phyloP scores from a whole-genome alignment of 805 yeast species.

The Groenewaldozyma tartarivorans region DNA sequence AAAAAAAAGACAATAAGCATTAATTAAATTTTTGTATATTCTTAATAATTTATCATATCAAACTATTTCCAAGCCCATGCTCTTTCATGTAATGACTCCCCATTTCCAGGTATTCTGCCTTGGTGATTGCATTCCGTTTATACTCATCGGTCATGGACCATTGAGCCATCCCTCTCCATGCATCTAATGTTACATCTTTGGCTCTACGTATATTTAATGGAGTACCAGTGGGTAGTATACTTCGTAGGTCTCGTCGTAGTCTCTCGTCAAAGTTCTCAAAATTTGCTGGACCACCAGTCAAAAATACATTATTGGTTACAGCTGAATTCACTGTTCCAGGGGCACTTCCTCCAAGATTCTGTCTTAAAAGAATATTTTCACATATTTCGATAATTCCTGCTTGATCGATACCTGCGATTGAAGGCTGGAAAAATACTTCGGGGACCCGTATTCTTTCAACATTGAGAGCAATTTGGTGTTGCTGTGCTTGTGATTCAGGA shows the following conservation, averaged over 20 bases:
- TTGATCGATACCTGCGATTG: conserved; percentile 90
- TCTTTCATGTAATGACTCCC: conserved; percentile 87
- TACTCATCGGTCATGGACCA: conserved; percentile 51
- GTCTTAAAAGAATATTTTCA: conserved; percentile 52
- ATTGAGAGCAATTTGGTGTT: conserved; percentile 84
- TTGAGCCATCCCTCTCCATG: conserved; percentile 92
- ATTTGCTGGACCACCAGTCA: conserved; percentile 78
- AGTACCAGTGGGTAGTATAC: conserved; percentile 60
- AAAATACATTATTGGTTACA: conserved; percentile 50
- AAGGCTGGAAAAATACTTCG: conserved; percentile 85
- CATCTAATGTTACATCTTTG: conserved; percentile 59
- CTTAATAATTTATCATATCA: no score
- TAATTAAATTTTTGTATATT: no score
- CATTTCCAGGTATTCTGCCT: conserved; percentile 71
- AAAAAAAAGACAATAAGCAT: neutral
- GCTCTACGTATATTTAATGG: conserved; percentile 56
- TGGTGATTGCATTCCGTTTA: conserved; percentile 44
- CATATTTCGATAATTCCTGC: conserved; percentile 82
- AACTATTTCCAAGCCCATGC: conserved; percentile 62
- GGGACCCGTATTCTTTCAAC: conserved; percentile 88
- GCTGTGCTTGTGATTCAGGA: conserved; percentile 71
- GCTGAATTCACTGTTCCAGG: conserved; percentile 28
- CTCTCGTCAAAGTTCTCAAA: conserved; percentile 61
- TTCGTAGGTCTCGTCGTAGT: conserved; percentile 55
- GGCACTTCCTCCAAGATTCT: conserved; percentile 22